Conservation (phyloP, 2,329 filamentous ascomycete genomes). For the Calonectria ilicicola region DNA sequence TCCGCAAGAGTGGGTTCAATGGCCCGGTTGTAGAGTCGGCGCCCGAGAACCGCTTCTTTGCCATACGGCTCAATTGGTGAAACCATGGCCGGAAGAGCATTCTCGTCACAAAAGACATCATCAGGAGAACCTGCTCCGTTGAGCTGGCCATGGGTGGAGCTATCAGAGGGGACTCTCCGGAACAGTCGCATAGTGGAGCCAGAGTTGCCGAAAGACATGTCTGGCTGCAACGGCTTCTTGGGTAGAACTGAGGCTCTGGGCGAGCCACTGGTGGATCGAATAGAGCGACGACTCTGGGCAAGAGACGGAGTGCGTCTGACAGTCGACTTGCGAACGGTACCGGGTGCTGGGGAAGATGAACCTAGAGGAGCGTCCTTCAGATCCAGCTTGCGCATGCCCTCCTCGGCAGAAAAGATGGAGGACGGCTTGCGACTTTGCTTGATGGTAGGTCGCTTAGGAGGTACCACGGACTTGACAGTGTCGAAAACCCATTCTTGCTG, state of each 20-base stretch:
- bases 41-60: conserved; percentile 87
- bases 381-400: conserved; percentile 70
- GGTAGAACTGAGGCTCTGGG: conserved; percentile 58
- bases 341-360: conserved; percentile 63
- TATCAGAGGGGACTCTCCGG: conserved; percentile 83
- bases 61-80: conserved; percentile 68
- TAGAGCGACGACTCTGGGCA: conserved; percentile 47
- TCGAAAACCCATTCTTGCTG: conserved; percentile 96
- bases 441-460: conserved; percentile 64
- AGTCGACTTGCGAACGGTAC: conserved; percentile 72
- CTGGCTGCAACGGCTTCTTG: conserved; percentile 85
- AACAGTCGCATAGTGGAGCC: conserved; percentile 94
- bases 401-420: conserved; percentile 69
- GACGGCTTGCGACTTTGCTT: conserved; percentile 67
- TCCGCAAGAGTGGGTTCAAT: conserved; percentile 88
- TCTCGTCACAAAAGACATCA: conserved; percentile 70
- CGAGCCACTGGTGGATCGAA: conserved; percentile 55
- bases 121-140: conserved; percentile 52
- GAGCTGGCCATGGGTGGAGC: conserved; percentile 59
- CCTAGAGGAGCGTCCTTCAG: conserved; percentile 71
- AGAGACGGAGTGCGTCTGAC: conserved; percentile 61
- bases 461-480: conserved; percentile 81
- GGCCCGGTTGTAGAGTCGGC: conserved; percentile 83
- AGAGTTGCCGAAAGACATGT: conserved; percentile 94
- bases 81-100: conserved; percentile 64